Conservation (phyloP, 257 asterid genomes). For the Jaltomata sinuosa region DNA sequence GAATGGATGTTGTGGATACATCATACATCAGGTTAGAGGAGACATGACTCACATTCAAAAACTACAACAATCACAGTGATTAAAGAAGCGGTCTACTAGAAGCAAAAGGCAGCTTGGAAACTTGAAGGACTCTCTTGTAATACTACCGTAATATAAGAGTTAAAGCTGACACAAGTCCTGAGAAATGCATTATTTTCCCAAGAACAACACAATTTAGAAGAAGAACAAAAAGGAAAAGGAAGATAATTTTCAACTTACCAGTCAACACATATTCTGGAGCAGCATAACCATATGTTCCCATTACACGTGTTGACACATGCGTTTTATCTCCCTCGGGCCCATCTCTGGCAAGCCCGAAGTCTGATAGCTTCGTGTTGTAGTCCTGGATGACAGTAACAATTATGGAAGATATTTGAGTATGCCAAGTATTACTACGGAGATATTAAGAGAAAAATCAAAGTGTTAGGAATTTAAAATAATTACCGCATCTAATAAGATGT, state of each 20-base stretch:
- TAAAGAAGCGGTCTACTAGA: too few relatives aligned
- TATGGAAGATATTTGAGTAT: conserved; percentile 1
- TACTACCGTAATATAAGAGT: background rate
- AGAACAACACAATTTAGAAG: background rate
- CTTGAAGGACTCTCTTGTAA: background rate
- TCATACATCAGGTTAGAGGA: too few relatives aligned
- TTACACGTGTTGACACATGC: conserved; percentile 76
- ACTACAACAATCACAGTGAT: too few relatives aligned
- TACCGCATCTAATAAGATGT: conserved; percentile 60
- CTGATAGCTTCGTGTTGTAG: conserved; percentile 76
- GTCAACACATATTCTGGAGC: conserved; percentile 85
- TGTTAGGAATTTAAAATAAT: conserved; percentile 13
- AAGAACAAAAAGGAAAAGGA: background rate
- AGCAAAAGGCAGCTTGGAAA: too few relatives aligned
- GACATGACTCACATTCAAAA: too few relatives aligned
- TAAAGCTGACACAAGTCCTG: background rate
- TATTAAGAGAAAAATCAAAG: background rate
- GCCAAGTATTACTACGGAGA: background rate
- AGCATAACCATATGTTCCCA: conserved; percentile 89
- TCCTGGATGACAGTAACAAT: conserved; percentile 33
- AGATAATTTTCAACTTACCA: conserved; percentile 20
- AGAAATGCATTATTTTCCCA: background rate
- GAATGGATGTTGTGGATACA: too few relatives aligned
- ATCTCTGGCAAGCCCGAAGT: conserved; percentile 85
- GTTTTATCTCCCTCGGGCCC: conserved; percentile 82